phyloP scores from a whole-genome alignment of 2,329 filamentous ascomycete genomes.

The Colletotrichum paranaense region DNA sequence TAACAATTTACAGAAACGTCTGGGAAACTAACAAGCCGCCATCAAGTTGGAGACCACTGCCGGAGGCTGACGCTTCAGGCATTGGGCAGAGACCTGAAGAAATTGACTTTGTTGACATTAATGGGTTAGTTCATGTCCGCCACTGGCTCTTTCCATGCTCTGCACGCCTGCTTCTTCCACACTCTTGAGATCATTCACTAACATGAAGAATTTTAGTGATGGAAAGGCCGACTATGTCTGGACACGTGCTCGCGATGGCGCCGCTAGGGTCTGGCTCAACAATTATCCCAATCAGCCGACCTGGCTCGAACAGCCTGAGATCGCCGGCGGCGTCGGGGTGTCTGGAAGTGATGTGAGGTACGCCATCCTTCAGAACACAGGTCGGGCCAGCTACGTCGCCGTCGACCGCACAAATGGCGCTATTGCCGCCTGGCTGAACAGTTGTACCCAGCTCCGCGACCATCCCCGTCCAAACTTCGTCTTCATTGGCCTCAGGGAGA shows the following conservation, averaged over 20 bases:
- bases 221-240: constrained; percentile 39
- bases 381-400: too few relatives aligned
- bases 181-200: too few relatives aligned
- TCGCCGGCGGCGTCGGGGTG: not conserved
- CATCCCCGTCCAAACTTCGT: too few relatives aligned
- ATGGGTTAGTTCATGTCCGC: not conserved
- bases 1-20: constrained; percentile 34
- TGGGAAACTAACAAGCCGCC: not conserved
- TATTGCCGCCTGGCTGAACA: too few relatives aligned
- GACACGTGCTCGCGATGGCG: constrained; percentile 32
- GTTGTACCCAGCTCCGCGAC: too few relatives aligned
- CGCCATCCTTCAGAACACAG: too few relatives aligned
- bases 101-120: not conserved
- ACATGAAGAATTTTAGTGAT: constrained; percentile 5
- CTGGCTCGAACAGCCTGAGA: constrained; percentile 30
- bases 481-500: too few relatives aligned
- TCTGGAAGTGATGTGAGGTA: too few relatives aligned
- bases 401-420: too few relatives aligned
- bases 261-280: constrained; percentile 35
- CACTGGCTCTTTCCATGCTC: not conserved
- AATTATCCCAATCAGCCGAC: constrained; percentile 32
- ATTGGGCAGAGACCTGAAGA: not conserved
- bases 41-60: not conserved
- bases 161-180: too few relatives aligned
- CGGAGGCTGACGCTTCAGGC: not conserved